A percentile compares a stretch with the other conserved stretches of the same genome.
phyloP scores from a whole-genome alignment of 805 yeast genomes.

The Metschnikowia rubicola region DNA sequence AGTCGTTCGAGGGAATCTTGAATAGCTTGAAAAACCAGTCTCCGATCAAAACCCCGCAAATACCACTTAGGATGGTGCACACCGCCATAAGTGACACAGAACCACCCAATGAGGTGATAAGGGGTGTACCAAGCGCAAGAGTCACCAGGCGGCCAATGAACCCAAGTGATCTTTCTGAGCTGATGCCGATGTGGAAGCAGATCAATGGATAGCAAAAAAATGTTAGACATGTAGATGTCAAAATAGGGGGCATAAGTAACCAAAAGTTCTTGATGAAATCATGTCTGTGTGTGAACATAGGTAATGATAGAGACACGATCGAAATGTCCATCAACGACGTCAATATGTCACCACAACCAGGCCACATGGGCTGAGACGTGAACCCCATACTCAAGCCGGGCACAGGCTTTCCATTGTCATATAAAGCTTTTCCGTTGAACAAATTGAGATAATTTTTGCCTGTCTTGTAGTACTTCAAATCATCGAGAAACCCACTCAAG shows the following conservation, averaged over 20 bases:
- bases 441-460: constrained; percentile 63
- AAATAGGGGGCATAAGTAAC: constrained; percentile 56
- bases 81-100: constrained; percentile 72
- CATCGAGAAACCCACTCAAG: constrained; percentile 48
- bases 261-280: constrained; percentile 61
- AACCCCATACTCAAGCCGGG: constrained; percentile 9
- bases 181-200: constrained; percentile 62
- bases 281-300: constrained; percentile 69
- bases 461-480: constrained; percentile 57
- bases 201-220: constrained; percentile 70
- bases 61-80: constrained; percentile 73
- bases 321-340: constrained; percentile 71
- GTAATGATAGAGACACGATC: constrained; percentile 70
- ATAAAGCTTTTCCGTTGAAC: constrained; percentile 40
- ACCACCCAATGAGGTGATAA: constrained; percentile 64
- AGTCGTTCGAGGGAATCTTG: constrained; percentile 58
- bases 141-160: constrained; percentile 80
- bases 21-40: constrained; percentile 50
- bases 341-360: constrained; percentile 81
- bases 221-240: constrained; percentile 51
- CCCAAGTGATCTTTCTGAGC: constrained; percentile 59
- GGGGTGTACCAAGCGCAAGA: constrained; percentile 74
- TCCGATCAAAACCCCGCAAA: constrained; percentile 66
- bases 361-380: constrained; percentile 46
- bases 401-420: constrained; percentile 26